Evolutionary conservation across 2,329 filamentous ascomycete genomes (phyloP).

Genomic region (Uncinocarpus reesii): DNA sequence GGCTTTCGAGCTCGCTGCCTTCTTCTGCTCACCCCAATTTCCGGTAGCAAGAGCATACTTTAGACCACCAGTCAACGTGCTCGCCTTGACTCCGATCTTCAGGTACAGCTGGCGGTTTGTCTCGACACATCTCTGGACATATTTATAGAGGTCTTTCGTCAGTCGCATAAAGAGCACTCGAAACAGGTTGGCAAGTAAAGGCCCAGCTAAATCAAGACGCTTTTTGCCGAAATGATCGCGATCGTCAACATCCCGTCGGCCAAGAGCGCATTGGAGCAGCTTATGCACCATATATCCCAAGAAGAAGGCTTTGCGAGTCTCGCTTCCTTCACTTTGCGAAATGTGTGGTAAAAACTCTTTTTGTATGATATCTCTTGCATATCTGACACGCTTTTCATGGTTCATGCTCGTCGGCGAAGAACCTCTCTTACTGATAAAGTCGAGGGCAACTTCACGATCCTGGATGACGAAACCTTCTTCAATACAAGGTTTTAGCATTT

Average conservation of each 20-base stretch:
- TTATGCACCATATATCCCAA: conserved; percentile 98
- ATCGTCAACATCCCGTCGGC: conserved; percentile 87
- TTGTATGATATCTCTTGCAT: conserved; percentile 87
- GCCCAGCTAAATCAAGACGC: conserved; percentile 86
- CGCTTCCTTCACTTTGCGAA: conserved; percentile 85
- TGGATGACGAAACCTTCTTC: conserved; percentile 96
- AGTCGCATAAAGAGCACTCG: conserved; percentile 82
- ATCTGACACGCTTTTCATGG: conserved; percentile 78
- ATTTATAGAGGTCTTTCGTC: conserved; percentile 80
- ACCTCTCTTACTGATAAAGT: conserved; percentile 91
- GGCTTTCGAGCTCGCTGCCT: conserved; percentile 85
- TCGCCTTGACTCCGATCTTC: conserved; percentile 79
- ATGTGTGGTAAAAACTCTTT: conserved; percentile 97
- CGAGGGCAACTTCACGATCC: conserved; percentile 83
- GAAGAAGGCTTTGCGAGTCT: conserved; percentile 95
- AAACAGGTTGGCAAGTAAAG: conserved; percentile 92
- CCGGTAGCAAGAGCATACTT: conserved; percentile 96
- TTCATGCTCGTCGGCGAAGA: conserved; percentile 60
- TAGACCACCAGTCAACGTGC: conserved; percentile 81
- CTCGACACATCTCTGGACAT: conserved; percentile 87
- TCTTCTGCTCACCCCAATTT: conserved; percentile 99
- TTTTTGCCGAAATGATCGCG: conserved; percentile 99
- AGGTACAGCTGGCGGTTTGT: conserved; percentile 81
- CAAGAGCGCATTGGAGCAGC: conserved; percentile 83
- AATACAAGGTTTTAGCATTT: conserved; percentile 93